These are phyloP conservation scores for Phlyctochytrium arcticum DNA, from an alignment of 192 early-diverging fungal genomes.

Conservation along the genomic window DNA sequence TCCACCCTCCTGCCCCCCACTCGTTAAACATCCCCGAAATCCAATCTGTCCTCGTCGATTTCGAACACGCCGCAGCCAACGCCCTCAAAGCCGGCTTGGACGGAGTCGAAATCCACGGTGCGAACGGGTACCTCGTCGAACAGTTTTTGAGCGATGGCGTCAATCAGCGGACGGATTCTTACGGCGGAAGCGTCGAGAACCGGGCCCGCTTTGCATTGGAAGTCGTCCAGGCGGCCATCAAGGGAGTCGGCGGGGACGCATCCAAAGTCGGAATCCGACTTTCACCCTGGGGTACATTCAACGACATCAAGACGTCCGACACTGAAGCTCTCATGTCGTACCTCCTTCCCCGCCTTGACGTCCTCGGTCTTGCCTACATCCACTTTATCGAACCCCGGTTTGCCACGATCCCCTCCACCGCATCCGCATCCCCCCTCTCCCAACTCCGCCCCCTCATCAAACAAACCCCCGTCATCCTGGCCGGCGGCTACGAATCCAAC, in stretches of 20 bases:
- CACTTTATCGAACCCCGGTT: slow-evolving; percentile 20
- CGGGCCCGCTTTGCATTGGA: slow-evolving; percentile 46
- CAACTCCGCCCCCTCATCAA: slow-evolving; percentile 1
- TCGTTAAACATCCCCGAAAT: neutral
- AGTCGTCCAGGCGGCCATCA: slow-evolving; percentile 17
- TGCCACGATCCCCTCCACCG: neutral
- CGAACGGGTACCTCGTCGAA: slow-evolving; percentile 84
- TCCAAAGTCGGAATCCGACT: slow-evolving; percentile 29
- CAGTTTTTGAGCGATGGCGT: slow-evolving; percentile 66
- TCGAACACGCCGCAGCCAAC: too few species aligned
- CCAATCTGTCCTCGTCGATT: neutral
- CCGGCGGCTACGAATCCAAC: slow-evolving; percentile 13
- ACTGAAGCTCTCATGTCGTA: slow-evolving; percentile 2
- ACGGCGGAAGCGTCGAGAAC: slow-evolving; percentile 88
- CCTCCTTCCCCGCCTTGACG: slow-evolving; percentile 10
- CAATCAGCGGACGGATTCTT: slow-evolving; percentile 85
- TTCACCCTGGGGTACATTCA: slow-evolving; percentile 21
- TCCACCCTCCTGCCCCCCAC: neutral
- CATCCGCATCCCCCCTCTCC: neutral
- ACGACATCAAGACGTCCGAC: slow-evolving; percentile 12
- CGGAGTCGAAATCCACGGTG: slow-evolving; percentile 69
- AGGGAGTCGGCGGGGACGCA: slow-evolving; percentile 2
- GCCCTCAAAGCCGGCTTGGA: slow-evolving; percentile 69
- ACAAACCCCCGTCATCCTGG: slow-evolving; percentile 5
- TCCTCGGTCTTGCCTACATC: slow-evolving; percentile 22